Base-by-base conservation (phyloP, 257 asterid species). In the Capsicum rhomboideum region DNA sequence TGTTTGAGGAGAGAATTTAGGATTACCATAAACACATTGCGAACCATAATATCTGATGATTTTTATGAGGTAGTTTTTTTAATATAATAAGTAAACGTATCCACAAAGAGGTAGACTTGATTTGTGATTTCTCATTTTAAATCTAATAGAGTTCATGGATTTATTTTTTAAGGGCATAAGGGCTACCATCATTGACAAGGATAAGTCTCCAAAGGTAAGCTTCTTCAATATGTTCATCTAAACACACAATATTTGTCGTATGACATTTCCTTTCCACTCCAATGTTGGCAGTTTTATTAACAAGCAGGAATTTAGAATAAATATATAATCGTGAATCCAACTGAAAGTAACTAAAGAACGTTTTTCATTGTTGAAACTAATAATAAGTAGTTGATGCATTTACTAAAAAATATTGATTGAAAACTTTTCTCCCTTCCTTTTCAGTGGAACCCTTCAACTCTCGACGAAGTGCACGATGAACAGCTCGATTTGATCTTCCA, bases 51-150 rank as follows among this genome's bases (percentile, higher is more conserved):
- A 85, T 93, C 97, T n/a, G 85, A 86, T 68, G 99, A 96, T 84
- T 94, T 96, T 54, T 96, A 93, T 67, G 99, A 96, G 99, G 99
- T 95, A 87, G 80, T n/a, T 64, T 21, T 7, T n/a, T n/a, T n/a
- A 42, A 42, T 10, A 3, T 44, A 44, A 0, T 16, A 4, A 16
- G 7, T 9, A 17, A 20, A 56, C 13, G 14, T 78, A 17, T 44
- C 46, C 12, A 20, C 10, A 20, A 56, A 72, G 58, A 53, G 44
- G 17, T 44, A 21, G 34, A 20, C 28, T 20, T 42, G 56, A 20
- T 49, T 40, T 58, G 4, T 1, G 14, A 44, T 23, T 26, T 14
- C 12, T 50, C 37, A 18, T 52, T 77, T 12, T 49, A 23, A 52
- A 53, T 17, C 40, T 78, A 13, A 52, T 44, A 26, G 34, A 56